phyloP scores from a whole-genome alignment of 768 basidiomycete genomes.

The Lyophyllum shimeji region DNA sequence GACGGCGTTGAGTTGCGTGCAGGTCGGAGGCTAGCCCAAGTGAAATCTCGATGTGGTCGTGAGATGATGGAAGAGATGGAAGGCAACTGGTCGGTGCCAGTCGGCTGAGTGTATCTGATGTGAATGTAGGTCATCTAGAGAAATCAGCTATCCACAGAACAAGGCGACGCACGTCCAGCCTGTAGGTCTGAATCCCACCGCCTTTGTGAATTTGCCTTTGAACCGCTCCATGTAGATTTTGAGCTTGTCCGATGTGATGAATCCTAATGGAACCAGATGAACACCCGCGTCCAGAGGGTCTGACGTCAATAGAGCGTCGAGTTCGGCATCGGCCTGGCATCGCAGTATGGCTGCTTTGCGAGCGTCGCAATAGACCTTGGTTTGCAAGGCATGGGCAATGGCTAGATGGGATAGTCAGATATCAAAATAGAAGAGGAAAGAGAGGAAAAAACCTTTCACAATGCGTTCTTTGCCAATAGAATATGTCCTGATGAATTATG shows the following conservation, averaged over 20 bases:
- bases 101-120: constrained; percentile 62
- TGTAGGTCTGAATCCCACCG: constrained; percentile 87
- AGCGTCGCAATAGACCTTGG: constrained; percentile 87
- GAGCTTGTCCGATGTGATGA: constrained; percentile 76
- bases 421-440: constrained; percentile 1
- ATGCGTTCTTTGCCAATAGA: constrained; percentile 97
- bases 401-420: constrained; percentile 41
- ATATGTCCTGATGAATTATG: constrained; percentile 65
- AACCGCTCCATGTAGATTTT: constrained; percentile 75
- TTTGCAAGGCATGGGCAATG: constrained; percentile 76
- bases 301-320: constrained; percentile 73
- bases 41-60: constrained; percentile 66
- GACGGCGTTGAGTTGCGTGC: constrained; percentile 68
- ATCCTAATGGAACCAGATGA: constrained; percentile 79
- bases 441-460: constrained; percentile 70
- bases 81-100: constrained; percentile 60
- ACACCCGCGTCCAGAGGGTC: constrained; percentile 78
- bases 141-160: not conserved
- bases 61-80: constrained; percentile 70
- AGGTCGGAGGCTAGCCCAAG: constrained; percentile 63
- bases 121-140: not conserved
- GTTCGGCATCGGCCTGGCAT: constrained; percentile 82
- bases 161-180: constrained; percentile 85
- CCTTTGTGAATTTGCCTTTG: constrained; percentile 66
- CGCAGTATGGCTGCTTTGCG: constrained; percentile 81